phyloP scores from a whole-genome alignment of 2,329 filamentous ascomycete genomes.

The Xylariaceae sp. region DNA sequence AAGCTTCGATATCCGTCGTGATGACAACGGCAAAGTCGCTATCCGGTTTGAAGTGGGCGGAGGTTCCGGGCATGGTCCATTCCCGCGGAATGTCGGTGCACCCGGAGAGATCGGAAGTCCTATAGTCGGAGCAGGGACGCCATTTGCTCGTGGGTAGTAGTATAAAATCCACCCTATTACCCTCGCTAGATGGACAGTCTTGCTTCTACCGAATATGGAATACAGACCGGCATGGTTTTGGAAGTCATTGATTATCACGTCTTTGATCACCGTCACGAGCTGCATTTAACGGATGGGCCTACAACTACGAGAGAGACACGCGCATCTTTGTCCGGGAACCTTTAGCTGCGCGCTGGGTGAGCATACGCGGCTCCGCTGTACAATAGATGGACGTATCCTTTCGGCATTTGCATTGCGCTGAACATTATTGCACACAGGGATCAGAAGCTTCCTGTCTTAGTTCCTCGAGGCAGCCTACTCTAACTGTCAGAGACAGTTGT shows the following conservation, averaged over 20 bases:
- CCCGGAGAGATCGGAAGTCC: constrained; percentile 76
- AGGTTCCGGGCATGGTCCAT: constrained; percentile 48
- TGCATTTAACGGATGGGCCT: constrained; percentile 3
- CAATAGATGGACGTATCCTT: constrained; percentile 28
- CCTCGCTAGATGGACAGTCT: neutral
- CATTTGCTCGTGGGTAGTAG: constrained; percentile 22
- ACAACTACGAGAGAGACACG: constrained; percentile 15
- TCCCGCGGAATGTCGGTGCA: constrained; percentile 56
- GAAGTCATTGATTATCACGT: constrained; percentile 14
- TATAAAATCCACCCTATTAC: neutral
- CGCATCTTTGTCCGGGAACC: constrained; percentile 24
- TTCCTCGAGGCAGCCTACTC: constrained; percentile 10
- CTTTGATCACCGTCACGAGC: neutral
- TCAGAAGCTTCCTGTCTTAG: constrained; percentile 2
- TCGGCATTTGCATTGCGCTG: constrained; percentile 7
- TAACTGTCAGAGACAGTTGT: constrained; percentile 1
- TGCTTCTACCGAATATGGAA: neutral
- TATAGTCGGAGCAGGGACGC: constrained; percentile 34
- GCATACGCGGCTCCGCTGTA: constrained; percentile 29
- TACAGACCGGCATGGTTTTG: constrained; percentile 5
- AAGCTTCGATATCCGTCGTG: constrained; percentile 73
- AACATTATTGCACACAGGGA: neutral
- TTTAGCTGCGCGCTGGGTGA: constrained; percentile 27
- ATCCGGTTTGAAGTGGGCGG: constrained; percentile 64
- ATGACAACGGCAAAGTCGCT: constrained; percentile 48